Evolutionary conservation across 2,329 filamentous ascomycete genomes (phyloP).

Genomic region (Cylindrodendrum hubeiense): DNA sequence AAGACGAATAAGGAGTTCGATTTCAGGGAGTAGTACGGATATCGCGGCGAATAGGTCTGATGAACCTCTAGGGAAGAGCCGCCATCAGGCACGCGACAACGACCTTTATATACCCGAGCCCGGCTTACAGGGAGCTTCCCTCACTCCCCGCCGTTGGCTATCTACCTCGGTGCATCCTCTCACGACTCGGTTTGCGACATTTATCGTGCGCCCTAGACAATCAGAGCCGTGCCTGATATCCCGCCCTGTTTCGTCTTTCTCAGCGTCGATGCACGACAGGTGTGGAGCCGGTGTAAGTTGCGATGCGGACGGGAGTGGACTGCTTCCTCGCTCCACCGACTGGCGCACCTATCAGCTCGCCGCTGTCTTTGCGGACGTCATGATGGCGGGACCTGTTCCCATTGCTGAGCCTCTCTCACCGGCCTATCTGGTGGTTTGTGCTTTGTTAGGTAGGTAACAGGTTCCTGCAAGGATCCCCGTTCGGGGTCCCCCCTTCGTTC

Average conservation of each 20-base stretch:
- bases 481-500: not conserved
- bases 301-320: not conserved
- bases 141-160: not conserved
- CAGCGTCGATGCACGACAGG: slow-evolving; percentile 2
- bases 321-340: not conserved
- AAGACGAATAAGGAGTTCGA: not conserved
- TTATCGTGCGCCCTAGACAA: not conserved
- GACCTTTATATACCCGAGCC: not conserved
- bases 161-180: not conserved
- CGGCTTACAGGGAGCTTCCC: not conserved
- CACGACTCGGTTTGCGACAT: not conserved
- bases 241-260: not conserved
- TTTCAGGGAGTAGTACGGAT: not conserved
- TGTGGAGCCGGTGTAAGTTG: slow-evolving; percentile 9
- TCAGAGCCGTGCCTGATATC: not conserved
- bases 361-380: not conserved
- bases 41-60: not conserved
- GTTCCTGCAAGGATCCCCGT: not conserved
- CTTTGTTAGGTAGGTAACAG: slow-evolving; percentile 3
- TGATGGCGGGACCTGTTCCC: not conserved
- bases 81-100: not conserved
- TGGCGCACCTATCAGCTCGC: slow-evolving; percentile 6
- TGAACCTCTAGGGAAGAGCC: not conserved
- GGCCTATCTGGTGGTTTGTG: not conserved
- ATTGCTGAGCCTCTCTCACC: not conserved